Conservation (phyloP, 2,329 filamentous ascomycete species). For the Colletotrichum incanum region DNA sequence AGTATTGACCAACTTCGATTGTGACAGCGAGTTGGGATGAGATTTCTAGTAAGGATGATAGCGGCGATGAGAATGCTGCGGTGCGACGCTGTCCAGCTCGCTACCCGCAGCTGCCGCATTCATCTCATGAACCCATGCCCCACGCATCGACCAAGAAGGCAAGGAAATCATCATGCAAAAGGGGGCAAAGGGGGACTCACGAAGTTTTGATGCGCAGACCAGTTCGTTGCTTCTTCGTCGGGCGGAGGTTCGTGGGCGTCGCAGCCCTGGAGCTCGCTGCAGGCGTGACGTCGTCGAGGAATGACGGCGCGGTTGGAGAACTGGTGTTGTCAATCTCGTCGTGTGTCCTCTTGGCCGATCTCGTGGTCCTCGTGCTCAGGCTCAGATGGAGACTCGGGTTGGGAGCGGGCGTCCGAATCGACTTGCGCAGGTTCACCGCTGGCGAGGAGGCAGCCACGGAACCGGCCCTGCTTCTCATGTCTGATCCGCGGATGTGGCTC, state of each 20-base stretch:
- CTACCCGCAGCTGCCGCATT: slow-evolving; percentile 14
- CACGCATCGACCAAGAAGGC: not conserved
- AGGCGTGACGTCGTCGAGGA: slow-evolving; percentile 64
- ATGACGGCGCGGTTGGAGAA: slow-evolving; percentile 68
- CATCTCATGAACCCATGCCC: slow-evolving; percentile 30
- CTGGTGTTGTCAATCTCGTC: slow-evolving; percentile 69
- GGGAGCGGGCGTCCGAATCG: slow-evolving; percentile 32
- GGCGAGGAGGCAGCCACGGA: slow-evolving; percentile 51
- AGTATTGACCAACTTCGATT: slow-evolving; percentile 9
- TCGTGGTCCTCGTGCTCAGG: slow-evolving; percentile 58
- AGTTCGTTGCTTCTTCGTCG: slow-evolving; percentile 72
- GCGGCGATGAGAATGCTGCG: slow-evolving; percentile 28
- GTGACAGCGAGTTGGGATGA: slow-evolving; percentile 1
- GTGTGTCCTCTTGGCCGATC: slow-evolving; percentile 68
- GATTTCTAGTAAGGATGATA: slow-evolving; percentile 36
- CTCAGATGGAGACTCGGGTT: slow-evolving; percentile 26
- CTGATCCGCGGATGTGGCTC: slow-evolving; percentile 56
- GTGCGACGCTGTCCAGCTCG: slow-evolving; percentile 28
- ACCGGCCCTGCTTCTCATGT: slow-evolving; percentile 38
- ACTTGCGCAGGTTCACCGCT: slow-evolving; percentile 38
- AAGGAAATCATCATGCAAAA: slow-evolving; percentile 1
- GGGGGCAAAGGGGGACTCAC: slow-evolving; percentile 63
- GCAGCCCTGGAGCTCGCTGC: slow-evolving; percentile 71
- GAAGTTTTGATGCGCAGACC: slow-evolving; percentile 79
- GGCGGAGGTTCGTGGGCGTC: slow-evolving; percentile 70